Percentiles rank a stretch among this genome's conserved stretches.
These are phyloP conservation scores for Blastocystis sp. DNA, from an alignment of 352 stramenopile species.

Conservation along the genomic window DNA sequence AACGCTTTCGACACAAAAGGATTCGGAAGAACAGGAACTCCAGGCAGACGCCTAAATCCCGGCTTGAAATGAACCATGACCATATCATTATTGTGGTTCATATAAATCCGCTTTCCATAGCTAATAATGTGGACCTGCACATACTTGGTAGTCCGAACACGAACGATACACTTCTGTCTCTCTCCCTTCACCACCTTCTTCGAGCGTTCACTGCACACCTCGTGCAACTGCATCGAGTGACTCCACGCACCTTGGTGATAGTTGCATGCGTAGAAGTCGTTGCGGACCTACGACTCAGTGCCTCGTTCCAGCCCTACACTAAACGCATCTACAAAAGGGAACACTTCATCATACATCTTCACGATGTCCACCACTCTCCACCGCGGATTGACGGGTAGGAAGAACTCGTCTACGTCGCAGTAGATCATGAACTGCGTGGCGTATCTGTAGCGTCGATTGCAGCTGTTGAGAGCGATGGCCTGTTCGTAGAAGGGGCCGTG, in stretches of 20 bases:
- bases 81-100: slow-evolving; percentile 14
- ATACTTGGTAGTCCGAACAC: neutral
- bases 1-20: neutral
- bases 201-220: neutral
- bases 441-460: slow-evolving; percentile 31
- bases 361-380: slow-evolving; percentile 15
- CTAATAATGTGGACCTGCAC: slow-evolving; percentile 30
- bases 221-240: neutral
- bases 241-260: neutral
- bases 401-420: slow-evolving; percentile 42
- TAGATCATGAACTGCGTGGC: slow-evolving; percentile 3
- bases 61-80: slow-evolving; percentile 53
- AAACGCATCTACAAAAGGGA: neutral
- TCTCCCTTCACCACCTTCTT: neutral
- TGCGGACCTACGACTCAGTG: neutral
- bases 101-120: neutral
- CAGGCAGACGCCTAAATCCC: neutral
- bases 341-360: neutral
- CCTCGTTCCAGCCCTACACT: neutral
- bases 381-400: neutral
- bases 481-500: slow-evolving; percentile 17
- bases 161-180: slow-evolving; percentile 1
- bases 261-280: slow-evolving; percentile 3
- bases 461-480: neutral
- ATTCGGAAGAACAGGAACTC: neutral